Evolutionary conservation across 495 filamentous ascomycete genomes (phyloP).

Genomic region (Platismatia glauca): DNA sequence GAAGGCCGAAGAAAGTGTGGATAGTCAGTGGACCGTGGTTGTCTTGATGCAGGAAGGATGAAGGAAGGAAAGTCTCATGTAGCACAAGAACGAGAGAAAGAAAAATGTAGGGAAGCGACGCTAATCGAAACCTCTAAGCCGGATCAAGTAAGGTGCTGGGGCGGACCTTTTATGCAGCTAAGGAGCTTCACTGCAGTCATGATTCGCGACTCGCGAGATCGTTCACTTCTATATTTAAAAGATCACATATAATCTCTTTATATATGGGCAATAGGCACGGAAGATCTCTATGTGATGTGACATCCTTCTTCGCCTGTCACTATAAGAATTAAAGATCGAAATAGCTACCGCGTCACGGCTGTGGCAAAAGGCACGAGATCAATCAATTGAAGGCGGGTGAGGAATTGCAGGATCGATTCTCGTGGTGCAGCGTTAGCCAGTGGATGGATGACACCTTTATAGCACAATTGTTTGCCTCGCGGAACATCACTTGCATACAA

Average conservation of each 20-base stretch:
- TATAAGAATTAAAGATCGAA: background rate
- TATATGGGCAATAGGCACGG: no score
- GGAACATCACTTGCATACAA: no score
- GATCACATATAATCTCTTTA: no score
- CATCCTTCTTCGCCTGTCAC: no score
- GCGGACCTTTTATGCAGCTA: background rate
- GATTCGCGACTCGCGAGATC: background rate
- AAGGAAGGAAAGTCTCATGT: background rate
- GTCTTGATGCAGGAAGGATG: conserved; percentile 15
- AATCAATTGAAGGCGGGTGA: background rate
- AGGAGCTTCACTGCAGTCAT: background rate
- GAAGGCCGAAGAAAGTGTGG: conserved; percentile 18
- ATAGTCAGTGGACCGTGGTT: conserved; percentile 20
- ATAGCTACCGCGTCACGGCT: background rate
- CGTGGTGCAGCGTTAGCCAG: background rate
- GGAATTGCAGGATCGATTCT: background rate
- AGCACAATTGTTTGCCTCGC: background rate
- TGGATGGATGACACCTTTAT: background rate
- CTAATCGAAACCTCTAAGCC: conserved; percentile 3
- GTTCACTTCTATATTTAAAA: background rate
- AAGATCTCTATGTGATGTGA: background rate
- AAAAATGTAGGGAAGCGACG: conserved; percentile 15
- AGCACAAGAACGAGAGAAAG: background rate
- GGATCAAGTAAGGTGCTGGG: background rate
- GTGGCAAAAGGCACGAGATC: background rate